Conservation (phyloP, 371 early-diverging fungal genomes). For the Conidiobolus incongruus region DNA sequence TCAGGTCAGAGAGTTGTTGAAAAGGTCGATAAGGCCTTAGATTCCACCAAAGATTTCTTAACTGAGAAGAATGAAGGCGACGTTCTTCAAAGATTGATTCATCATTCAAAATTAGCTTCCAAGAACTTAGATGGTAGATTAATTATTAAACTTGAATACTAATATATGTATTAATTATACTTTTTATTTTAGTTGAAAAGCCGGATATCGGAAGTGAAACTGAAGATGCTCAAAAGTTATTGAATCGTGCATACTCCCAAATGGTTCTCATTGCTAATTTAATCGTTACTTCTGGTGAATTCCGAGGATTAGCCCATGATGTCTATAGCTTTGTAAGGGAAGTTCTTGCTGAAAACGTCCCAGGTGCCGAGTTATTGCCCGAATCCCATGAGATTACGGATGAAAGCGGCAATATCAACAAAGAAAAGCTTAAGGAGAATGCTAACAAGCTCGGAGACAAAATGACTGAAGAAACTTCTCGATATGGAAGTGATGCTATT, state of each 20-base stretch:
- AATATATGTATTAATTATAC: no score
- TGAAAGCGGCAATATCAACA: conserved; percentile 1
- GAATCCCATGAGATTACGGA: conserved; percentile 1
- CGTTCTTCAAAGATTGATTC: conserved; percentile 5
- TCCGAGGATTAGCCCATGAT: conserved; percentile 12
- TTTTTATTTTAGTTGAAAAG: not conserved
- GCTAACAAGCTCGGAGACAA: not conserved
- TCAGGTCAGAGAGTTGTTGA: conserved; percentile 6
- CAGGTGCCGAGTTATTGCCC: conserved; percentile 4
- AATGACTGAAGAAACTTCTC: not conserved
- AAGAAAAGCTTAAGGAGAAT: not conserved
- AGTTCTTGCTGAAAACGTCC: conserved; percentile 3
- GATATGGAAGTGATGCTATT: not conserved
- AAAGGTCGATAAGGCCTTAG: conserved; percentile 5
- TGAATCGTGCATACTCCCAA: not conserved
- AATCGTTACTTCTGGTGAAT: conserved; percentile 13
- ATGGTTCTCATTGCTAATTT: conserved; percentile 9
- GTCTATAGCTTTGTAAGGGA: conserved; percentile 10
- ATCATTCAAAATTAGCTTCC: conserved; percentile 3
- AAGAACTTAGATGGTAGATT: not conserved
- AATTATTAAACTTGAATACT: not conserved
- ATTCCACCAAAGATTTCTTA: conserved; percentile 6
- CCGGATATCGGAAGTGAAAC: not conserved
- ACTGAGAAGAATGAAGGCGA: conserved; percentile 7
- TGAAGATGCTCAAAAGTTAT: conserved; percentile 1